phyloP scores from a whole-genome alignment of 2,329 filamentous ascomycete genomes.

The Diplodia intermedia region DNA sequence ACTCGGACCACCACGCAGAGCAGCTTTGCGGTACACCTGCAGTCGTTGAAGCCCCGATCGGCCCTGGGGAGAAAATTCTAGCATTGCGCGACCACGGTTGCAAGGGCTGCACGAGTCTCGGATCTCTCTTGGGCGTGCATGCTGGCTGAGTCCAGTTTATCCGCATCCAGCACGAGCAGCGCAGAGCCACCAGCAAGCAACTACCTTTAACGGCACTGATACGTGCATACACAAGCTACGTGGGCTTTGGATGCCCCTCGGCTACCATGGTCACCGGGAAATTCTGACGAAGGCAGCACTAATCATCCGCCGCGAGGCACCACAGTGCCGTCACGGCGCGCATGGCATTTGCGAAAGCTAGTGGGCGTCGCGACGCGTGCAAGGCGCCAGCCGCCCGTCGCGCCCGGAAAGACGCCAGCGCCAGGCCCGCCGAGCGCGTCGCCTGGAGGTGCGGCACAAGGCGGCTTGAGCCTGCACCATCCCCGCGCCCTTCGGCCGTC shows the following conservation, averaged over 20 bases:
- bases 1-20: background rate
- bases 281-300: background rate
- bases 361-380: constrained; percentile 12
- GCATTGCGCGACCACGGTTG: background rate
- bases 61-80: background rate
- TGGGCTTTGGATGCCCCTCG: background rate
- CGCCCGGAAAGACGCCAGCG: background rate
- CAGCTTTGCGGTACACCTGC: background rate
- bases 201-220: background rate
- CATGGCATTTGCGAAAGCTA: constrained; percentile 14
- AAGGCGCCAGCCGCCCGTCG: constrained; percentile 5
- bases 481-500: background rate
- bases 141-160: background rate
- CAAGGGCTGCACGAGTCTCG: background rate
- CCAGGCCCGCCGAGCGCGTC: background rate
- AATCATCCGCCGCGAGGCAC: constrained; percentile 1
- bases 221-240: background rate
- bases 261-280: background rate
- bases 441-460: background rate
- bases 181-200: background rate
- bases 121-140: background rate
- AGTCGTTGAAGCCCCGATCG: background rate
- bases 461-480: constrained; percentile 6
- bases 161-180: constrained; percentile 25
- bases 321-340: background rate